Conservation (phyloP, 1,284 basidiomycete species). For the Microbotryomycetes sp. region DNA sequence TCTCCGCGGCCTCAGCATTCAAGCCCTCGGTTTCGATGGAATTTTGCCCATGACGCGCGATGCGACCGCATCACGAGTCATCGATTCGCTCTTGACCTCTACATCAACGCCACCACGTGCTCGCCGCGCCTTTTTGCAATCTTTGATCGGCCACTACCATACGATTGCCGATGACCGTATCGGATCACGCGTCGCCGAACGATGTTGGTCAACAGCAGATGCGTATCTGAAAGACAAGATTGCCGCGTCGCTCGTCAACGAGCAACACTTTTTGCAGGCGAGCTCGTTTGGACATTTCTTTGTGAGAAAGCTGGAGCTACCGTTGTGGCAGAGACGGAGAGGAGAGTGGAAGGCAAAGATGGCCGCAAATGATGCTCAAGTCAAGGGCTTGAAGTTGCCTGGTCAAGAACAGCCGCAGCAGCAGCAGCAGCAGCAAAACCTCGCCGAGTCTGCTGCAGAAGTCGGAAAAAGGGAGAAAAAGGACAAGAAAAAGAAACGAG, state of each 20-base stretch:
- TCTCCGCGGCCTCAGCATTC: slow-evolving; percentile 40
- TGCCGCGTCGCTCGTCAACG: slow-evolving; percentile 59
- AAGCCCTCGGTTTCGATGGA: slow-evolving; percentile 53
- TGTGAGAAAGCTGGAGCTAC: slow-evolving; percentile 64
- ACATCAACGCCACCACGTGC: slow-evolving; percentile 57
- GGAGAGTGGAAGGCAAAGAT: slow-evolving; percentile 65
- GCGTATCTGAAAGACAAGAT: slow-evolving; percentile 92
- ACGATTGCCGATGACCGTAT: slow-evolving; percentile 74
- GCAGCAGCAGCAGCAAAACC: slow-evolving; percentile 41
- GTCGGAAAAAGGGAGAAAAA: slow-evolving; percentile 12
- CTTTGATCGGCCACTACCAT: slow-evolving; percentile 68
- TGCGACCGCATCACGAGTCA: slow-evolving; percentile 67
- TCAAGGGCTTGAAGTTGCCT: slow-evolving; percentile 26
- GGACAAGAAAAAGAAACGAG: slow-evolving; percentile 34
- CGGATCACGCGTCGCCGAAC: slow-evolving; percentile 78
- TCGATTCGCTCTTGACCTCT: slow-evolving; percentile 69
- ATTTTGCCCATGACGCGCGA: slow-evolving; percentile 62
- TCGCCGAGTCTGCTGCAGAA: slow-evolving; percentile 28
- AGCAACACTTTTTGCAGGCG: slow-evolving; percentile 59
- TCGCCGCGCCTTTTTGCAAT: slow-evolving; percentile 62
- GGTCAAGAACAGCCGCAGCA: slow-evolving; percentile 1
- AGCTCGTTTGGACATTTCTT: slow-evolving; percentile 84
- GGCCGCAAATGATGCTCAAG: slow-evolving; percentile 17
- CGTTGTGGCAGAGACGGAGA: slow-evolving; percentile 65
- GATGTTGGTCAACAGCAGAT: slow-evolving; percentile 77